A percentile compares a stretch with the other conserved stretches of the same genome.
Evolutionary conservation across 345 rosid species (phyloP).

Genomic region (Euclidium syriacum): DNA sequence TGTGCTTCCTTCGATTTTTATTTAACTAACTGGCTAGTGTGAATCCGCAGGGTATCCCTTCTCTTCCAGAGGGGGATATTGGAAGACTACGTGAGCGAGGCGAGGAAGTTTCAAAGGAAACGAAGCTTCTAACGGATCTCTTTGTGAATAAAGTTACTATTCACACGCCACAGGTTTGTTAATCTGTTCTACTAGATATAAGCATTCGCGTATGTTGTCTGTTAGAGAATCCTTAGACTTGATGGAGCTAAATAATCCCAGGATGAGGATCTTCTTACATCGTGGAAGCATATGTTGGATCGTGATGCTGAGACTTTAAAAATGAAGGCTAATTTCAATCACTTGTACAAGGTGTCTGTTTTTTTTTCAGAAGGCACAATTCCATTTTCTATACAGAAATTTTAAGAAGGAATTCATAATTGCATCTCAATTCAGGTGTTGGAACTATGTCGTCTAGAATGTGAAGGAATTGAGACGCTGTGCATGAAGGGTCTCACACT

Average conservation of each 20-base stretch:
- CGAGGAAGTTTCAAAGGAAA: constrained; percentile 70
- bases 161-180: constrained; percentile 82
- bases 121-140: constrained; percentile 65
- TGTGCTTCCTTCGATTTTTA: background rate
- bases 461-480: constrained; percentile 62
- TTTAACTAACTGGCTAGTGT: background rate
- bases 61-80: constrained; percentile 31
- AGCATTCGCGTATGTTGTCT: constrained; percentile 11
- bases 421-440: constrained; percentile 47
- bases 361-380: background rate
- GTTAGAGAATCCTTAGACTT: background rate
- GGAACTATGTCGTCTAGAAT: constrained; percentile 59
- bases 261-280: constrained; percentile 72
- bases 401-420: constrained; percentile 5
- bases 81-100: constrained; percentile 65
- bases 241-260: constrained; percentile 28
- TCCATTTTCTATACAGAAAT: background rate
- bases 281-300: constrained; percentile 79
- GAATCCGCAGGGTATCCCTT: background rate
- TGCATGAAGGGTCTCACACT: constrained; percentile 74
- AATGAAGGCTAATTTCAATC: constrained; percentile 70
- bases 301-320: constrained; percentile 79
- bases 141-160: constrained; percentile 83
- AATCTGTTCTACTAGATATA: background rate
- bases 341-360: constrained; percentile 54